Base-by-base conservation (phyloP, 2,329 filamentous ascomycete species). In the Colletotrichum lini region DNA sequence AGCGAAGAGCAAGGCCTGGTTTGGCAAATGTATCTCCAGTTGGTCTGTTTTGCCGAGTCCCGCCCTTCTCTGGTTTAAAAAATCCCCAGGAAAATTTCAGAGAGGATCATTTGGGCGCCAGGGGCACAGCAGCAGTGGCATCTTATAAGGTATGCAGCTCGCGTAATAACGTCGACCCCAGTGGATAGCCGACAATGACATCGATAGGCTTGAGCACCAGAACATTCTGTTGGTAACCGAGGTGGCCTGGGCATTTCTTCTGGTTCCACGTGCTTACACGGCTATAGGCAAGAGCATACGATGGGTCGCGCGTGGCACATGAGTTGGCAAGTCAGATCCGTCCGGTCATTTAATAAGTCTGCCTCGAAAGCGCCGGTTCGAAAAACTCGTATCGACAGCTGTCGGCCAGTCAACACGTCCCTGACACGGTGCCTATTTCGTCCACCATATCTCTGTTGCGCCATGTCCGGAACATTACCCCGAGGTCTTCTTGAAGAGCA, bases 401-500 rank as follows among this genome's bases (percentile, higher is more conserved):
- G 13, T 12, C 15, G 2, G 9, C 9, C 38, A 42, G 6, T 16
- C 35, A 13, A 6, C 23, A 4, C n/a, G 13, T 42, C 38, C 9
- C 23, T 42, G n/a, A 16, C n/a, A 8, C n/a, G 6, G 18, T 23
- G 15, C 6, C 1, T 2, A 16, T 23, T 26, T 5, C 54, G 15
- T 42, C 23, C 35, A 57, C 35, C n/a, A 16, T 13, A n/a, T 42
- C n/a, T 9, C 18, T 13, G 18, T 6, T 40, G 12, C 10, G 18
- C 40, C 13, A 10, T 54, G 13, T 23, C 15, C n/a, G 35, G 38
- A 7, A 16, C 35, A 18, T 21, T 42, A 5, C 12, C 23, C 50
- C 21, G 9, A 56, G n/a, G 54, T 4, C 56, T 61, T 67, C 18
- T 53, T 63, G 35, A 68, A 71, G 49, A 91, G 76, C 49, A 83